Evolutionary conservation across 1,284 basidiomycete genomes (phyloP).

Genomic region (Melampsora americana): DNA sequence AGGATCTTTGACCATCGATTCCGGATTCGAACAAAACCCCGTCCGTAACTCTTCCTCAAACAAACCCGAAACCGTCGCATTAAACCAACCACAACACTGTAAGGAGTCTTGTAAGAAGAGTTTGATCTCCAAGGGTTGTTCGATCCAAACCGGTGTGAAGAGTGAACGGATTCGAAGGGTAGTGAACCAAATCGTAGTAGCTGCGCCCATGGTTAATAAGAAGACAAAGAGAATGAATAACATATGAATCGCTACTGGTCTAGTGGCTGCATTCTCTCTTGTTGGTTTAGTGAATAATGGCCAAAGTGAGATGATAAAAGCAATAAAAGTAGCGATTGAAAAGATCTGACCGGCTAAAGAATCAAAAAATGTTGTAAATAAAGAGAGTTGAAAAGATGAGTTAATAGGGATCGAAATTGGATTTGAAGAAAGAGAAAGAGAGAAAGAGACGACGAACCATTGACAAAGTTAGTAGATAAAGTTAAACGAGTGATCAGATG

Average conservation of each 20-base stretch:
- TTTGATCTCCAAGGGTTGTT: constrained; percentile 6
- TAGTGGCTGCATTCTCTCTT: constrained; percentile 21
- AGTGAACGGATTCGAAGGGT: constrained; percentile 20
- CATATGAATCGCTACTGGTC: constrained; percentile 22
- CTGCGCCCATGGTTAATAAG: constrained; percentile 18
- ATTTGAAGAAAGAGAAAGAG: background rate
- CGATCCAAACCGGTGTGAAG: constrained; percentile 33
- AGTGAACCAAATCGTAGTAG: constrained; percentile 36
- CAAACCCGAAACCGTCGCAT: constrained; percentile 16
- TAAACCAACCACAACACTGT: constrained; percentile 43
- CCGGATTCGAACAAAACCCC: constrained; percentile 38
- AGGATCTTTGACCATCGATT: constrained; percentile 19
- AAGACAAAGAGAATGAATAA: constrained; percentile 11
- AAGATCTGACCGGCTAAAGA: constrained; percentile 23
- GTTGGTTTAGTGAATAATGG: constrained; percentile 28
- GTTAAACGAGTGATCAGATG: constrained; percentile 23
- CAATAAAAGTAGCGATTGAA: constrained; percentile 7
- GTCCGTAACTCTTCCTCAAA: constrained; percentile 5
- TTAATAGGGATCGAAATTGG: background rate
- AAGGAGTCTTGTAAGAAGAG: constrained; percentile 39
- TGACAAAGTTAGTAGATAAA: constrained; percentile 7
- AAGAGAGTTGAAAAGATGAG: background rate
- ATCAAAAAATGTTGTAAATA: background rate
- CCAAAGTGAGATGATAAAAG: constrained; percentile 32
- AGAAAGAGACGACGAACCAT: background rate